Conservation (phyloP, 768 basidiomycete species). For the Mycena albidolilacea region DNA sequence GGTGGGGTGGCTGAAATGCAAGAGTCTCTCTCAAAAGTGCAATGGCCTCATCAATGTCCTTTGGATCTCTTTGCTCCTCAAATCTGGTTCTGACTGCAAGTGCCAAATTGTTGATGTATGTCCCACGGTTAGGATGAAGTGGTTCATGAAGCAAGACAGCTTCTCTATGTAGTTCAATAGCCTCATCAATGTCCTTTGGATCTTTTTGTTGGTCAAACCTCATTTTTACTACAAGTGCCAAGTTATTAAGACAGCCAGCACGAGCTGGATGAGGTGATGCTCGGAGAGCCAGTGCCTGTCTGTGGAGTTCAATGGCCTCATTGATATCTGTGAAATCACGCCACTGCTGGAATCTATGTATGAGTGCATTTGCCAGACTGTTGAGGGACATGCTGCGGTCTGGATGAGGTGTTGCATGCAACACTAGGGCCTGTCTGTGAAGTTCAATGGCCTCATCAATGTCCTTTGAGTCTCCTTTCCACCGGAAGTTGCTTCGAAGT, state of each 20-base stretch:
- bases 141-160: not conserved
- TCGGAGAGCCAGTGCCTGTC: too few relatives aligned
- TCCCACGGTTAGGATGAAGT: constrained; percentile 34
- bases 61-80: not conserved
- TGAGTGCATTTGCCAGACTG: too few relatives aligned
- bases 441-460: constrained; percentile 38
- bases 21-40: constrained; percentile 30
- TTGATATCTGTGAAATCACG: too few relatives aligned
- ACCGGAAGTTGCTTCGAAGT: not conserved
- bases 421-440: constrained; percentile 25
- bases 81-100: constrained; percentile 37
- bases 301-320: too few relatives aligned
- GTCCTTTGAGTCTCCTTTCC: constrained; percentile 38
- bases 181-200: too few relatives aligned
- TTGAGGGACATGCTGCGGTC: too few relatives aligned
- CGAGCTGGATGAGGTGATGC: too few relatives aligned
- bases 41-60: constrained; percentile 41
- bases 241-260: too few relatives aligned
- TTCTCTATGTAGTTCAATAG: not conserved
- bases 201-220: too few relatives aligned
- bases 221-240: too few relatives aligned
- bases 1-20: constrained; percentile 21
- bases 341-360: too few relatives aligned
- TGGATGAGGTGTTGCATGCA: constrained; percentile 22
- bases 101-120: constrained; percentile 28